Evolutionary conservation across 1,284 basidiomycete genomes (phyloP), one percentile per base, ranked within the genome.

Genomic region (Phylloporus sp.): DNA sequence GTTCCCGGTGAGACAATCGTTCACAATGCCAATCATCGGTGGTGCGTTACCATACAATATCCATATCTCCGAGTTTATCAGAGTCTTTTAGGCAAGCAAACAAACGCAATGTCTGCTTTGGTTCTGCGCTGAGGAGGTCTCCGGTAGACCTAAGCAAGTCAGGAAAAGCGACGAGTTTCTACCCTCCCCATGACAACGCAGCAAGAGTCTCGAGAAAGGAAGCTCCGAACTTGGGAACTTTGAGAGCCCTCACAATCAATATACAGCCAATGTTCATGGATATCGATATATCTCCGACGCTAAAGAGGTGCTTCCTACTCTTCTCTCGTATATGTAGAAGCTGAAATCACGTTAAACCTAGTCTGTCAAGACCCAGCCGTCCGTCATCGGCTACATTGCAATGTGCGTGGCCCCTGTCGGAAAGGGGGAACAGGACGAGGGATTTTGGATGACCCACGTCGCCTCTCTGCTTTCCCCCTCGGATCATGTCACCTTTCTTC

Each of bases 161-260:
- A 1, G 91, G 89, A 3, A 89, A 75, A 29, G 86, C 89, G 32
- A 93, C 77, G 47, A 88, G 81, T 72, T 88, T 91, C 91, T 92
- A 93, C 3, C 91, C 92, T 43, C 87, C 87, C 91, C 92, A 94
- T 2, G 82, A 84, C 14, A 90, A 76, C 61, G 91, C 89, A 2
- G 88, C 84, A 12, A 94, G 83, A 5, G 85, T 80, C 3, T 88
- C 89, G 39, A 87, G 84, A 17, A 94, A 78, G 47, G 84, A 83
- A 20, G 89, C 72, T 1, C 85, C 87, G 69, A 91, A 88, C 6
- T 60, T 20, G 81, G 77, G 62, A 69, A 75, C 64, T 67, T 76
- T 66, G 81, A 80, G 85, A 17, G 82, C 75, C 52, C 78, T 83
- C 55, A 88, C 83, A n/a, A 94, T 77, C 59, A 90, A 85, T 64